Evolutionary conservation across 495 filamentous ascomycete species (phyloP).

Genomic region (Glarea lozoyensis): DNA sequence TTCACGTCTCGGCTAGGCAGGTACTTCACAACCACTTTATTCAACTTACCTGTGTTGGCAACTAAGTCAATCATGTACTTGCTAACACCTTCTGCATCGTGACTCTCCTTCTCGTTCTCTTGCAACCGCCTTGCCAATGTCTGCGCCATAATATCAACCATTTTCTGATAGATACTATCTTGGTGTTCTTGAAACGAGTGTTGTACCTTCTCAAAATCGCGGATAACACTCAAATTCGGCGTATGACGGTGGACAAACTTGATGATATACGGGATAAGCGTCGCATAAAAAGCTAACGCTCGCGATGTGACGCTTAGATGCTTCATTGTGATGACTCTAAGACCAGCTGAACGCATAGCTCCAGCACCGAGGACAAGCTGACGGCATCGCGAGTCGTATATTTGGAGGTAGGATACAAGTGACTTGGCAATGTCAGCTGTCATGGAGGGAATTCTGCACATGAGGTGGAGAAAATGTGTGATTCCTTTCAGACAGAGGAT

Average conservation of each 20-base stretch:
- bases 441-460: slow-evolving; percentile 56
- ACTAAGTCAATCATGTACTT: slow-evolving; percentile 82
- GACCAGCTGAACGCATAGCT: slow-evolving; percentile 72
- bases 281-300: slow-evolving; percentile 74
- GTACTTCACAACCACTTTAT: slow-evolving; percentile 76
- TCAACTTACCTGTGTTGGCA: slow-evolving; percentile 77
- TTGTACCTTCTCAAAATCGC: slow-evolving; percentile 85
- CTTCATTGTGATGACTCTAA: slow-evolving; percentile 90
- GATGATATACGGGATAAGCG: slow-evolving; percentile 76
- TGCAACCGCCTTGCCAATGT: slow-evolving; percentile 60
- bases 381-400: slow-evolving; percentile 85
- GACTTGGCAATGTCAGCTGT: slow-evolving; percentile 66
- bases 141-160: slow-evolving; percentile 89
- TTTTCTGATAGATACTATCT: slow-evolving; percentile 80
- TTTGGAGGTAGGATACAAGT: slow-evolving; percentile 52
- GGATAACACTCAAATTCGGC: slow-evolving; percentile 44
- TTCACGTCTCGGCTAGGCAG: slow-evolving; percentile 64
- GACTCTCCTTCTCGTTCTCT: slow-evolving; percentile 63
- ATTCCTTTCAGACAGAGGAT: slow-evolving; percentile 19
- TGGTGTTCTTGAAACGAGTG: slow-evolving; percentile 86
- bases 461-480: not conserved
- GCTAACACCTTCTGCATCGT: slow-evolving; percentile 47
- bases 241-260: slow-evolving; percentile 75
- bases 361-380: slow-evolving; percentile 91
- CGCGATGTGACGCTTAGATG: slow-evolving; percentile 88